Conservation (phyloP, 768 basidiomycete genomes). For the Psilocybe azurescens region DNA sequence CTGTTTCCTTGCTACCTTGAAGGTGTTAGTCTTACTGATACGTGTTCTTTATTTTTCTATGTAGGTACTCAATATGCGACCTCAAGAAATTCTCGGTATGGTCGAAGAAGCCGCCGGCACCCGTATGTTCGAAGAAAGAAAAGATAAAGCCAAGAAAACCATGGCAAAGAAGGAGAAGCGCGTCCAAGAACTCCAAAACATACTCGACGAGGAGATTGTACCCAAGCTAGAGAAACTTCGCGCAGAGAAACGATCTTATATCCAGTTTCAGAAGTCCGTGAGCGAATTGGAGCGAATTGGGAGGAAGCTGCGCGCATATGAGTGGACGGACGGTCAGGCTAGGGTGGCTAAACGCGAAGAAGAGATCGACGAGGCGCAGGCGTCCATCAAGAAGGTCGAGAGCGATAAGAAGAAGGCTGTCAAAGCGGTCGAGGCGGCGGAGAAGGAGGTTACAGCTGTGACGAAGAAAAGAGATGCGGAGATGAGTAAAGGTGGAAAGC, state of each 20-base stretch:
- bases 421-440: constrained; percentile 62
- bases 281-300: constrained; percentile 88
- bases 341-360: constrained; percentile 58
- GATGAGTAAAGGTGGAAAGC: constrained; percentile 90
- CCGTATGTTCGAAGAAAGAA: constrained; percentile 98
- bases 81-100: constrained; percentile 97
- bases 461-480: constrained; percentile 83
- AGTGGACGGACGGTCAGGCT: constrained; percentile 65
- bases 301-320: constrained; percentile 83
- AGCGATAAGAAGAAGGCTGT: constrained; percentile 41
- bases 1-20: no score
- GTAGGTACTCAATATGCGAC: constrained; percentile 95
- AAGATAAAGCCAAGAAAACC: constrained; percentile 94
- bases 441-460: constrained; percentile 70
- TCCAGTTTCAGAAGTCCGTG: constrained; percentile 89
- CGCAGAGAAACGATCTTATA: constrained; percentile 84
- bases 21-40: no score
- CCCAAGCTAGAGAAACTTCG: constrained; percentile 94
- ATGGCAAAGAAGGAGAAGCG: constrained; percentile 98
- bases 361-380: constrained; percentile 56
- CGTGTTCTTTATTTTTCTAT: not conserved
- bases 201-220: constrained; percentile 88
- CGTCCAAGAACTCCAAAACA: constrained; percentile 83
- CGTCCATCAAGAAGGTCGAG: constrained; percentile 43
- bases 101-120: constrained; percentile 99